Conservation (phyloP, 768 basidiomycete genomes). For the Phaeotremella skinneri region DNA sequence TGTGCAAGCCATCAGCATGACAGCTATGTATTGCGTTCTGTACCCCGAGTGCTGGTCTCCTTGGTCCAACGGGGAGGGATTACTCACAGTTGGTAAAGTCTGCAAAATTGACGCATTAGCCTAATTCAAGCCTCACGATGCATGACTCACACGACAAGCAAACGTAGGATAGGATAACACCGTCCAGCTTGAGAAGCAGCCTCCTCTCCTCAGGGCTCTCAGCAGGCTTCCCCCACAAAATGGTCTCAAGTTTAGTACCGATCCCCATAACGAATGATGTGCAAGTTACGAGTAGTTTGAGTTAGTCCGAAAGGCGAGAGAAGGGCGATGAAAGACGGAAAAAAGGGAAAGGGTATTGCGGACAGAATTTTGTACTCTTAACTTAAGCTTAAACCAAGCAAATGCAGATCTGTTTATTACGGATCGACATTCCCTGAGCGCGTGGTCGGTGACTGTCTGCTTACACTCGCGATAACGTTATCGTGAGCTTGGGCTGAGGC, state of each 20-base stretch:
- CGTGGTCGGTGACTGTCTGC: too few relatives aligned
- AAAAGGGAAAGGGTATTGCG: too few relatives aligned
- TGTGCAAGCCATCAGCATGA: neutral
- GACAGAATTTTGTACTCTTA: too few relatives aligned
- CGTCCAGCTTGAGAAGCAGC: constrained; percentile 5
- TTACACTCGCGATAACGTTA: too few relatives aligned
- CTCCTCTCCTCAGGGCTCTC: constrained; percentile 10
- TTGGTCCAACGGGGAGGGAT: neutral
- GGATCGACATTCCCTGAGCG: too few relatives aligned
- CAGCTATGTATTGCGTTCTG: neutral
- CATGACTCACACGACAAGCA: constrained; percentile 24
- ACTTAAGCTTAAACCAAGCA: too few relatives aligned
- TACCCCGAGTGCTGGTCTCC: too few relatives aligned
- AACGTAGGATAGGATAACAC: constrained; percentile 22
- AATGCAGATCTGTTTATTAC: too few relatives aligned
- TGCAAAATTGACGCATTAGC: neutral
- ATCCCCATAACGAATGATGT: neutral
- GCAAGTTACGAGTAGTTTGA: too few relatives aligned
- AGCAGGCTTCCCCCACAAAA: constrained; percentile 29
- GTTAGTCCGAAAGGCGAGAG: too few relatives aligned
- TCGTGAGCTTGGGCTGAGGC: too few relatives aligned
- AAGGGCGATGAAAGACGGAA: neutral
- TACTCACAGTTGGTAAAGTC: constrained; percentile 26
- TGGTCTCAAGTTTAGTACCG: constrained; percentile 15
- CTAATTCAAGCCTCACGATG: neutral